phyloP scores from a whole-genome alignment of 2,329 filamentous ascomycete species.

The Botrytis cinerea region DNA sequence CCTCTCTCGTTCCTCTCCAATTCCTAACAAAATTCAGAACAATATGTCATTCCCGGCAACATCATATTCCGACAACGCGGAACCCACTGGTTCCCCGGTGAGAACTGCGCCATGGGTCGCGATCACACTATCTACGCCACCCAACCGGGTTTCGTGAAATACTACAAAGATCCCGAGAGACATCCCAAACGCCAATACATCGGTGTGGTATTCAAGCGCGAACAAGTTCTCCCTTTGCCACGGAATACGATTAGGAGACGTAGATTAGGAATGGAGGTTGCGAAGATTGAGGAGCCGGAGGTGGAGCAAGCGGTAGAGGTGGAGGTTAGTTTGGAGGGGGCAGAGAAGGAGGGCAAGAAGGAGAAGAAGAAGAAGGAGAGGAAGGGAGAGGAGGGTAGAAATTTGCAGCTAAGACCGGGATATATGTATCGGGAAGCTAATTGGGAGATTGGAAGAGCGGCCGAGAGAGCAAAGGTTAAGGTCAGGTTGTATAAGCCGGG shows the following conservation, averaged over 20 bases:
- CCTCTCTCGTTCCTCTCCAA: background rate
- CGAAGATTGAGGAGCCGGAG: conserved; percentile 46
- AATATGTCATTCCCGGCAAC: conserved; percentile 93
- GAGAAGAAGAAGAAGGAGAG: conserved; percentile 31
- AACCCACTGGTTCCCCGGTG: conserved; percentile 90
- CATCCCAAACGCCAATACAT: conserved; percentile 94
- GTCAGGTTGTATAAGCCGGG: conserved; percentile 59
- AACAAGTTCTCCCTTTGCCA: conserved; percentile 77
- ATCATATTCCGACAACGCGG: conserved; percentile 98
- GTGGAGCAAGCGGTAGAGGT: background rate
- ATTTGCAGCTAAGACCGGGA: conserved; percentile 51
- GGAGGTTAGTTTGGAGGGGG: conserved; percentile 24
- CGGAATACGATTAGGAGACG: conserved; percentile 72
- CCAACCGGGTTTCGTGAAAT: conserved; percentile 87
- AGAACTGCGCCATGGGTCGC: conserved; percentile 92
- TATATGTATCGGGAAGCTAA: conserved; percentile 68
- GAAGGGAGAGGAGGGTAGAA: conserved; percentile 42
- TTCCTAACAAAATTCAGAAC: conserved; percentile 53
- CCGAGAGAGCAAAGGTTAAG: conserved; percentile 59
- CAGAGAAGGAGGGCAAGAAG: conserved; percentile 24
- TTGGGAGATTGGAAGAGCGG: conserved; percentile 66
- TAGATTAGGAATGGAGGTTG: conserved; percentile 70
- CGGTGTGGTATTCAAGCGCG: conserved; percentile 83
- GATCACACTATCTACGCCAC: conserved; percentile 95
- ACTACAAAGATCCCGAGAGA: conserved; percentile 83